Evolutionary conservation across 176 grass and related monocot species (phyloP), one percentile per base, ranked within the genome.

Genomic region (Carex cristatella): DNA sequence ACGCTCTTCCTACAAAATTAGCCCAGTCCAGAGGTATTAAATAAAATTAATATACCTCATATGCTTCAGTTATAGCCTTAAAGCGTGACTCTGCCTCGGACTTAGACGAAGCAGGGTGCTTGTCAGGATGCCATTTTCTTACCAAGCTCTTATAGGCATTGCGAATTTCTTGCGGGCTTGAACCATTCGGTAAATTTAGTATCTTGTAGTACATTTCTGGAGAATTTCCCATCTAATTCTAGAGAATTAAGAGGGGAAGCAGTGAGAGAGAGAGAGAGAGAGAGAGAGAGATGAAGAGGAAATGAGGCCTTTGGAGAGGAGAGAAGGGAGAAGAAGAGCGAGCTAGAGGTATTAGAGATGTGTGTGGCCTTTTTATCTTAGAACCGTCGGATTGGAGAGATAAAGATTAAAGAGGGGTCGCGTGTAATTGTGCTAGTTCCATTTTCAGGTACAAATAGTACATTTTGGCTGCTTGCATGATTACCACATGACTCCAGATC

Each of bases 91-190:
- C 95, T 31, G 93, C 95, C 83, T 98, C 91, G 75, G 88, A 82
- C 86, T 90, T 93, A 83, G 95, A 92, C n/a, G 95, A 92, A 61
- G 93, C 82, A 65, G 95, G 93, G 86, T 98, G 95, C 80, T 95
- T 98, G 89, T 98, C 95, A 14, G 95, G 95, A 90, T 98, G 95
- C 95, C 95, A 98, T 90, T 98, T 98, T 83, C 73, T 94, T 83
- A 76, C 93, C 69, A 98, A 88, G 59, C 63, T 85, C 81, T 85
- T 89, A 91, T 95, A 95, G 1, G 95, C 95, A 51, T 86, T 81
- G 79, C 95, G 91, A 84, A 98, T 93, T 84, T 94, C 95, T 79
- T 92, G 89, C 15, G 86, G 83, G 35, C 89, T 90, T 72, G 93
- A 95, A 57, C 89, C 85, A 56, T 59, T 90, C 49, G 91, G 89